Conservation (phyloP, 768 basidiomycete genomes). For the Pulveroboletus sp. region DNA sequence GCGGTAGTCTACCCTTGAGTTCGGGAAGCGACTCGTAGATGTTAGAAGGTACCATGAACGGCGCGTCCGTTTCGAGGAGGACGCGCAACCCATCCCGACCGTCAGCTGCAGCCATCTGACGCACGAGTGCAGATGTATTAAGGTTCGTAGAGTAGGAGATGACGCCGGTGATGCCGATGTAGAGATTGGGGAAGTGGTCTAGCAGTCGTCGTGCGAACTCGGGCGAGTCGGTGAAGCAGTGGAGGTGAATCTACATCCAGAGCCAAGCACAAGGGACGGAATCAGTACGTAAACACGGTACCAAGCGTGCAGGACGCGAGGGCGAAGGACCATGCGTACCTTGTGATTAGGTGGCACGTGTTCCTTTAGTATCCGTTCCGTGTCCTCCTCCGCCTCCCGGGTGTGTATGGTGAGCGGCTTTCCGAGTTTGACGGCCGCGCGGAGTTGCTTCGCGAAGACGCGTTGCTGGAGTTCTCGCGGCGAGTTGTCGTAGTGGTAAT, state of each 20-base stretch:
- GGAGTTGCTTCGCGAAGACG: slow-evolving; percentile 66
- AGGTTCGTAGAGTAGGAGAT: slow-evolving; percentile 74
- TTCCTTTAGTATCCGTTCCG: slow-evolving; percentile 71
- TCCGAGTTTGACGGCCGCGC: slow-evolving; percentile 57
- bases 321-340: too few species aligned
- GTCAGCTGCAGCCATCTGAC: slow-evolving; percentile 39
- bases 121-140: slow-evolving; percentile 67
- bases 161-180: slow-evolving; percentile 84
- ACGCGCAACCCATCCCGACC: slow-evolving; percentile 39
- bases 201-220: slow-evolving; percentile 68
- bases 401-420: slow-evolving; percentile 88
- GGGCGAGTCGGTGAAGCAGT: slow-evolving; percentile 84
- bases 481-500: slow-evolving; percentile 80
- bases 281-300: too few species aligned
- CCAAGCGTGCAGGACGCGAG: too few species aligned
- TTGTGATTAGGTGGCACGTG: slow-evolving; percentile 68
- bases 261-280: neutral
- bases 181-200: slow-evolving; percentile 74
- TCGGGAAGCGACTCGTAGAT: slow-evolving; percentile 54
- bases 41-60: slow-evolving; percentile 81
- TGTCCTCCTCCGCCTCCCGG: slow-evolving; percentile 80
- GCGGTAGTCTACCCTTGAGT: slow-evolving; percentile 57
- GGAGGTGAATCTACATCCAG: slow-evolving; percentile 64
- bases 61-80: slow-evolving; percentile 82
- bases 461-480: slow-evolving; percentile 64